Evolutionary conservation across 306 rosid species (phyloP), one percentile per base, ranked within the genome.

Genomic region (Ammopiptanthus mongolicus): DNA sequence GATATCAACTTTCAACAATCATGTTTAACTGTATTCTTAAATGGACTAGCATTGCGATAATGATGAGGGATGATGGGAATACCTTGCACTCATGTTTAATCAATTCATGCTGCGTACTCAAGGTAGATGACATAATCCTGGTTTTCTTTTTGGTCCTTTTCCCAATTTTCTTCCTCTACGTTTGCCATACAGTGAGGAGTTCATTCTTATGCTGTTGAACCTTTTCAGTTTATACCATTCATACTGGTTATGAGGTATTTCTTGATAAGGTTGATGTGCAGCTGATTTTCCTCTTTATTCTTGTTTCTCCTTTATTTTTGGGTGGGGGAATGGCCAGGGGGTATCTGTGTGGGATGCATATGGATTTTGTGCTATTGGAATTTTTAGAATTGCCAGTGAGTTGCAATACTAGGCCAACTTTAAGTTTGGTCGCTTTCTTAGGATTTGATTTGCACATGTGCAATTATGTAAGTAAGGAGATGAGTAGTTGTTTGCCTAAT

Each of bases 61-160:
- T 95, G 99, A 90, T 95, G 98, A 88, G 98, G 97, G 99, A 92
- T 95, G 99, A 83, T 95, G 99, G 97, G 97, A 90, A 90, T 95
- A 90, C 97, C 92, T 85, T 90, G 99, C 97, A 88, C 87, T 80
- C 99, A 91, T 95, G 97, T 95, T 95, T 95, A 92, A 86, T 92
- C 99, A 92, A 95, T 95, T 91, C 97, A 87, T 95, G 97, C 99
- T 91, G 97, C 97, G 84, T 82, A 83, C 86, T 76, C 92, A 88
- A 95, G 99, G 99, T 95, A 95, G 99, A 89, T 83, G 87, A 95
- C 97, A 87, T 81, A 84, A 87, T 89, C 97, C 90, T 86, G 86
- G 83, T 86, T 89, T 87, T 77, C 75, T 81, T 83, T 76, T 80
- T 75, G 83, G 86, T 73, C 82, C 82, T 77, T 76, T 65, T 84